A percentile compares a stretch with the other conserved stretches of the same genome.
phyloP scores from a whole-genome alignment of 148 eudicot species.

The Pouteria glomerata region DNA sequence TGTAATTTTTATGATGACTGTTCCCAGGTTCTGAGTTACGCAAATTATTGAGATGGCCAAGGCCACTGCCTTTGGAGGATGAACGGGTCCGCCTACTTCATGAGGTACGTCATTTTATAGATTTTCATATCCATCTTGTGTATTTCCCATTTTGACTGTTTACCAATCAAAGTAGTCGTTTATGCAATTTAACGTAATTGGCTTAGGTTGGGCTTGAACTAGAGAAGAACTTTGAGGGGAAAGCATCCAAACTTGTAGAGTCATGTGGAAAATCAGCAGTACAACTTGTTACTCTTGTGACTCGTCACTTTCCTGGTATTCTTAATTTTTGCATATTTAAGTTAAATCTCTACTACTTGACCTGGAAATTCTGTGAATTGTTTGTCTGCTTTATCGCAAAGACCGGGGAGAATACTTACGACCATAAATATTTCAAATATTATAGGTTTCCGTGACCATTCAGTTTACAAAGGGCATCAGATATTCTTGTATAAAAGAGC shows the following conservation, averaged over 20 bases:
- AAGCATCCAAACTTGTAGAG: conserved; percentile 73
- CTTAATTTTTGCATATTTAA: too few species aligned
- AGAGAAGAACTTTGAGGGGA: conserved; percentile 74
- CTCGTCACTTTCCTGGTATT: conserved; percentile 69
- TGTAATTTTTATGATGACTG: conserved; percentile 12
- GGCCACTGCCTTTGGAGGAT: conserved; percentile 76
- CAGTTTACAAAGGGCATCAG: conserved; percentile 88
- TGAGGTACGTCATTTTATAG: conserved; percentile 44
- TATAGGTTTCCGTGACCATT: conserved; percentile 79
- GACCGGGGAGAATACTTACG: neutral
- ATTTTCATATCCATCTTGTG: neutral
- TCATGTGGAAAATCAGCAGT: conserved; percentile 74
- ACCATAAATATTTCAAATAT: neutral
- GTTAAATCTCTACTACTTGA: too few species aligned
- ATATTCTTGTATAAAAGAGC: conserved; percentile 84
- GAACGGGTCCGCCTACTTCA: conserved; percentile 75
- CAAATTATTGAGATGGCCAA: conserved; percentile 71
- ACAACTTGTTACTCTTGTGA: conserved; percentile 62
- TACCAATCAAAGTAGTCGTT: neutral
- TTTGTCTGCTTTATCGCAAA: neutral
- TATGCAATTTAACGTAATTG: conserved; percentile 1
- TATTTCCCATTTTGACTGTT: neutral
- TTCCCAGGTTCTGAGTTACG: conserved; percentile 60
- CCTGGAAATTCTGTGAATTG: neutral
- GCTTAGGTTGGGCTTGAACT: conserved; percentile 71